These are phyloP conservation scores for Penicillium silybi DNA, from an alignment of 495 filamentous ascomycete species.

Conservation along the genomic window DNA sequence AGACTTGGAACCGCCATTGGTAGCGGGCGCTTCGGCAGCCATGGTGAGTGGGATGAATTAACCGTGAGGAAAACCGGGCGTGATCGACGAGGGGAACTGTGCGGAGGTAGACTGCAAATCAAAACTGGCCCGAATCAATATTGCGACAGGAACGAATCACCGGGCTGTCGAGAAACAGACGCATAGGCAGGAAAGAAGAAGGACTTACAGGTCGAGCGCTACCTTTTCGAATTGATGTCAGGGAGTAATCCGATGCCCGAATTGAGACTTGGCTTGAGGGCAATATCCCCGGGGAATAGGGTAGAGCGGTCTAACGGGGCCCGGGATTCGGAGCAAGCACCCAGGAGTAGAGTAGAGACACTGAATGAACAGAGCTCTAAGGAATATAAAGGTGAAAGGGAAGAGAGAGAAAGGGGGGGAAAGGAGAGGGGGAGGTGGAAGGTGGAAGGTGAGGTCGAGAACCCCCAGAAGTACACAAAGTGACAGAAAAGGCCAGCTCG, in stretches of 20 bases:
- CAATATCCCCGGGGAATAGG: constrained; percentile 11
- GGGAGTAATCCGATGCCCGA: constrained; percentile 1
- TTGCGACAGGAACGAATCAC: constrained; percentile 2
- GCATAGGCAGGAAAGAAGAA: background rate
- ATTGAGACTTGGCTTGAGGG: constrained; percentile 2
- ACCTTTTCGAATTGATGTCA: constrained; percentile 8
- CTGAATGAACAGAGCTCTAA: constrained; percentile 14
- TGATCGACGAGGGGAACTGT: background rate
- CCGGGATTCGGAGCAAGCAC: constrained; percentile 1
- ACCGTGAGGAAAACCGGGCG: background rate
- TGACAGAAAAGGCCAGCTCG: constrained; percentile 30
- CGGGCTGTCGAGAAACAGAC: background rate
- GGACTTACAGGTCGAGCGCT: background rate
- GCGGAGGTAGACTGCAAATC: constrained; percentile 12
- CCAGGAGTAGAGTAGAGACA: constrained; percentile 13
- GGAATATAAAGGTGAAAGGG: constrained; percentile 6
- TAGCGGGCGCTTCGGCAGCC: constrained; percentile 42
- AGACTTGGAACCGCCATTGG: constrained; percentile 39
- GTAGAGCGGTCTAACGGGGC: background rate
- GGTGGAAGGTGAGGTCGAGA: constrained; percentile 25
- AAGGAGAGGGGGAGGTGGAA: constrained; percentile 14
- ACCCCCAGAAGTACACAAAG: constrained; percentile 34
- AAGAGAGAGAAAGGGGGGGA: constrained; percentile 14
- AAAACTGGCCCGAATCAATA: constrained; percentile 16
- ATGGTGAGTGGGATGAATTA: constrained; percentile 29